Evolutionary conservation across 768 basidiomycete species (phyloP), one percentile per base, ranked within the genome.

Genomic region (Mycena sanguinolenta): DNA sequence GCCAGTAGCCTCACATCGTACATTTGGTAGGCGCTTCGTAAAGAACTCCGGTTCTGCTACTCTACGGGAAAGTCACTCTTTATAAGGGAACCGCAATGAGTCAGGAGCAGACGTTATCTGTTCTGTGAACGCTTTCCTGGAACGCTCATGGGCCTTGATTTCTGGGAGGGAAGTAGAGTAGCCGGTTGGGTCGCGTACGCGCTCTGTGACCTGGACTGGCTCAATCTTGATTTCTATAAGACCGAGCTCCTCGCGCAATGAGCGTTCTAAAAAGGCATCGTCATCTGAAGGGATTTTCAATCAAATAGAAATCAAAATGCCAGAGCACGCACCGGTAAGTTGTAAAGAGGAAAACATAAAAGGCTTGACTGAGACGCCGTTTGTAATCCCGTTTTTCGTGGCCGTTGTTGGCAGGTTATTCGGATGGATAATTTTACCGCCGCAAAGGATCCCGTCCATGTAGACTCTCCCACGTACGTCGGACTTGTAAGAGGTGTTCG

Each of bases 121-220:
- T 57, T 73, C 64, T 2, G 67, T 66, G 19, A 66, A 67, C 10
- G 65, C 67, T 21, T 69, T 69, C 57, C 69, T 73, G 4, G 44
- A 46, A 4, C 68, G 64, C n/a, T 73, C 72, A 19, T 73, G 67
- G 10, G 69, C 55, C 44, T 69, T 54, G 2, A 62, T 38, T 7
- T 19, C 19, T 9, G 27, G 44, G 46, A 6, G 32, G 16, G 10
- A 44, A 19, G 21, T 19, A 19, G 7, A 7, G n/a, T 7, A n/a
- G 8, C 32, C 4, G 10, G 60, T 38, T 14, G 63, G 38, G 38
- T n/a, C n/a, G n/a, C n/a, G n/a, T n/a, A 32, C 36, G 4, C 23
- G 30, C 3, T 5, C 19, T 13, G 25, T 14, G 23, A 32, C 28
- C 17, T 3, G 25, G 3, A 34, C 16, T 3, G 71, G 66, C 16